These are phyloP conservation scores for Penicillium bovifimosum DNA, from an alignment of 495 filamentous ascomycete genomes.

Conservation along the genomic window DNA sequence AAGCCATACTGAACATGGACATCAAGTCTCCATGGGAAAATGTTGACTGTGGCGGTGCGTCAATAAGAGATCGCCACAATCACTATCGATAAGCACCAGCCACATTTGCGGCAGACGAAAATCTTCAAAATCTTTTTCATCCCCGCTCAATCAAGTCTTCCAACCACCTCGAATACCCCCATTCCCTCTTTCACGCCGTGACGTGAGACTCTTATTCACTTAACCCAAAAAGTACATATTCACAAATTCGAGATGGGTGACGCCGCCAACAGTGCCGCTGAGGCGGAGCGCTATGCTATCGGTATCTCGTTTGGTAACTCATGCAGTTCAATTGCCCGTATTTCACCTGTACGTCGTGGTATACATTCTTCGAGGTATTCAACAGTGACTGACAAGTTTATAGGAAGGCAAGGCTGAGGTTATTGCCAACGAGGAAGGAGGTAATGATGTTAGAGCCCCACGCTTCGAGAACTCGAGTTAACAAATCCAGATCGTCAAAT, in stretches of 20 bases:
- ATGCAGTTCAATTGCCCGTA: conserved; percentile 92
- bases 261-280: conserved; percentile 39
- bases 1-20: not conserved
- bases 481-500: conserved; percentile 79
- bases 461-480: conserved; percentile 7
- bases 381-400: conserved; percentile 14
- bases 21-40: too few relatives aligned
- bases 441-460: conserved; percentile 42
- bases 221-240: conserved; percentile 9
- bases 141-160: conserved; percentile 22
- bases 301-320: conserved; percentile 98
- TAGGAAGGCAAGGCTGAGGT: conserved; percentile 92
- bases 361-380: not conserved
- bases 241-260: conserved; percentile 48
- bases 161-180: conserved; percentile 15
- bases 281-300: conserved; percentile 68
- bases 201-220: conserved; percentile 11
- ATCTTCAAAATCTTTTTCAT: conserved; percentile 28
- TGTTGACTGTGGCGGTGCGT: not conserved
- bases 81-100: conserved; percentile 40
- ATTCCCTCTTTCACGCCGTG: conserved; percentile 15
- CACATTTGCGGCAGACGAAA: conserved; percentile 26
- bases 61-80: conserved; percentile 25
- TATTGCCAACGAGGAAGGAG: conserved; percentile 98
- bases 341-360: conserved; percentile 52